A percentile compares a stretch with the other conserved stretches of the same genome.
Evolutionary conservation across 2,329 filamentous ascomycete genomes (phyloP).

Genomic region (Sporothrix dimorphospora): DNA sequence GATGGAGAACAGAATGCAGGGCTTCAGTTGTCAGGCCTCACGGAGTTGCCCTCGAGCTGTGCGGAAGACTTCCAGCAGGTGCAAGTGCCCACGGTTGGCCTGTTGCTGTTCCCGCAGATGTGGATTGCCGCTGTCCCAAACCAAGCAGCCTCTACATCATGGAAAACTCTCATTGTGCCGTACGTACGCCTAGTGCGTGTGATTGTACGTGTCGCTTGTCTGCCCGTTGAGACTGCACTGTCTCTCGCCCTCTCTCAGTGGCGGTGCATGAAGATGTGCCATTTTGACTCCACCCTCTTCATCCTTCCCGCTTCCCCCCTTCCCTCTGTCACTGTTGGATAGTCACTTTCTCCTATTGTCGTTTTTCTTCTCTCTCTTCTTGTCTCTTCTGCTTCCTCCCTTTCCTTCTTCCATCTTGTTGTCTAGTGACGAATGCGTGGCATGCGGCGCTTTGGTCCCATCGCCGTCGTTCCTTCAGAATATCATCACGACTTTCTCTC

Average conservation of each 20-base stretch:
- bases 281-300: conserved; percentile 5
- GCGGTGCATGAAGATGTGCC: conserved; percentile 27
- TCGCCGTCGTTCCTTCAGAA: conserved; percentile 35
- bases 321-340: neutral
- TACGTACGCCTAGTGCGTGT: neutral
- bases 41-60: neutral
- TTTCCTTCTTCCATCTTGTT: conserved; percentile 21
- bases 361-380: conserved; percentile 8
- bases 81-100: neutral
- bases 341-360: neutral
- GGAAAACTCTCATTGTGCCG: neutral
- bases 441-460: conserved; percentile 18
- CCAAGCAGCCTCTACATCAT: neutral
- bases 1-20: neutral
- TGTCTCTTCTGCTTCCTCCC: neutral
- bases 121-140: neutral
- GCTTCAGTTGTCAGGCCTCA: neutral
- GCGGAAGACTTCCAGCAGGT: neutral
- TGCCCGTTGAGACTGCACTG: neutral
- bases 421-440: conserved; percentile 17
- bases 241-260: neutral
- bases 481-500: conserved; percentile 30
- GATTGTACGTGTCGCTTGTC: neutral
- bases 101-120: neutral
- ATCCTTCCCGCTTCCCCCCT: conserved; percentile 2